Evolutionary conservation across 2,329 filamentous ascomycete species (phyloP).

Genomic region (Apiospora marii): DNA sequence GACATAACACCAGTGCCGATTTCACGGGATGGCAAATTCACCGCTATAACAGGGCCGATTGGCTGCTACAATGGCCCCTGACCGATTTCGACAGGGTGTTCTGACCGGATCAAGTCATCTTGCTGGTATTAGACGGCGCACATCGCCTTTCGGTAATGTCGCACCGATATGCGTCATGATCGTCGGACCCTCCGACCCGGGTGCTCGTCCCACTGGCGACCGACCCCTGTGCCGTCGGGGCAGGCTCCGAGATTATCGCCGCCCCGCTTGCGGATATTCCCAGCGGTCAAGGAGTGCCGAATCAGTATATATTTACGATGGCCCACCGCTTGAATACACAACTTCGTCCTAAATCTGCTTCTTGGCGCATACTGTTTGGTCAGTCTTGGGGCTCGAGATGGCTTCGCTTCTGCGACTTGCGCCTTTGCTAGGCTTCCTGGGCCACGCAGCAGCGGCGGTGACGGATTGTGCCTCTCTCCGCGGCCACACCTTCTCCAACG

Average conservation of each 20-base stretch:
- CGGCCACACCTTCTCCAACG: slow-evolving; percentile 24
- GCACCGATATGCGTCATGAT: not conserved
- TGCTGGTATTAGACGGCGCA: not conserved
- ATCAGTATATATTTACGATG: too few species aligned
- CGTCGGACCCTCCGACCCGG: slow-evolving; percentile 2
- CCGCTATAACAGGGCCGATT: not conserved
- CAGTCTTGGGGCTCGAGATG: not conserved
- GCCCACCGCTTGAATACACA: not conserved
- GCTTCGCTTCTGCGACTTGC: not conserved
- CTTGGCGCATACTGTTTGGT: not conserved
- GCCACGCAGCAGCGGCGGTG: not conserved
- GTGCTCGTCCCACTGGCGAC: not conserved
- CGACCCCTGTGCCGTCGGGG: not conserved
- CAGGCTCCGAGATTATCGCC: not conserved
- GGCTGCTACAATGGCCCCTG: too few species aligned
- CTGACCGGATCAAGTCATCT: not conserved
- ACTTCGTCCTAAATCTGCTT: not conserved
- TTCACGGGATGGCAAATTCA: not conserved
- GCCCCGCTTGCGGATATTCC: not conserved
- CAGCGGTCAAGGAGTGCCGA: not conserved
- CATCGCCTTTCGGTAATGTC: not conserved
- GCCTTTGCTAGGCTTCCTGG: not conserved
- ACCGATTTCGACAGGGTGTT: too few species aligned
- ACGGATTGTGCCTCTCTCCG: slow-evolving; percentile 43
- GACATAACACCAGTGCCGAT: not conserved